Conservation (phyloP, 441 rosid species). For the Euphorbia corollata region DNA sequence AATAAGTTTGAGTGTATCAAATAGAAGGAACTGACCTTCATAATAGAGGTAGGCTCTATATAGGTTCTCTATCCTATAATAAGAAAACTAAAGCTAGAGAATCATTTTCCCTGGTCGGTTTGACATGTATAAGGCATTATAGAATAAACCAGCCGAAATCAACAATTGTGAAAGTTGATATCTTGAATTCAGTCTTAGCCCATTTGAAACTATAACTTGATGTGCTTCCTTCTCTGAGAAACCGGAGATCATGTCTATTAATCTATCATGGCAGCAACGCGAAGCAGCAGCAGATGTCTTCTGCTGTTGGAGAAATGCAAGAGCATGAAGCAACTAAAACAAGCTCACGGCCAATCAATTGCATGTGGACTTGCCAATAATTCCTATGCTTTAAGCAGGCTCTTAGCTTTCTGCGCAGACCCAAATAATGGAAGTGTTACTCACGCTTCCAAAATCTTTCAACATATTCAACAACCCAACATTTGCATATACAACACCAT, state of each 20-base stretch:
- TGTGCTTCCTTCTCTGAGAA: neutral
- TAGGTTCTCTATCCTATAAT: too few relatives aligned
- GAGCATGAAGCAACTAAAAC: constrained; percentile 38
- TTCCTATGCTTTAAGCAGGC: constrained; percentile 38
- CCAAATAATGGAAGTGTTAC: constrained; percentile 25
- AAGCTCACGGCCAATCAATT: constrained; percentile 37
- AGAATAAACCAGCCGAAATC: too few relatives aligned
- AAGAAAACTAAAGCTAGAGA: too few relatives aligned
- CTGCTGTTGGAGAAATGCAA: constrained; percentile 35
- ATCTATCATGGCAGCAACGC: constrained; percentile 2
- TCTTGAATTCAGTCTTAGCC: neutral
- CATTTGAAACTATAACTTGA: neutral
- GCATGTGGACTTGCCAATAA: constrained; percentile 32
- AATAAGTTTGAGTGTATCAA: too few relatives aligned
- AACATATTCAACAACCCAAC: constrained; percentile 34
- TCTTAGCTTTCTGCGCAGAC: constrained; percentile 36
- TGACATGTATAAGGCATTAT: too few relatives aligned
- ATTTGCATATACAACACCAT: constrained; percentile 46
- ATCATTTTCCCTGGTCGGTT: too few relatives aligned
- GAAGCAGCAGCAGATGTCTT: constrained; percentile 36
- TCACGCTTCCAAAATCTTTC: constrained; percentile 34
- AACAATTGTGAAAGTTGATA: too few relatives aligned
- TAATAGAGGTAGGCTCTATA: too few relatives aligned
- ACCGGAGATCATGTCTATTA: neutral
- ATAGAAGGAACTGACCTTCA: too few relatives aligned